Evolutionary conservation across 2,329 filamentous ascomycete species (phyloP).

Genomic region (Neofusicoccum umdonicola): DNA sequence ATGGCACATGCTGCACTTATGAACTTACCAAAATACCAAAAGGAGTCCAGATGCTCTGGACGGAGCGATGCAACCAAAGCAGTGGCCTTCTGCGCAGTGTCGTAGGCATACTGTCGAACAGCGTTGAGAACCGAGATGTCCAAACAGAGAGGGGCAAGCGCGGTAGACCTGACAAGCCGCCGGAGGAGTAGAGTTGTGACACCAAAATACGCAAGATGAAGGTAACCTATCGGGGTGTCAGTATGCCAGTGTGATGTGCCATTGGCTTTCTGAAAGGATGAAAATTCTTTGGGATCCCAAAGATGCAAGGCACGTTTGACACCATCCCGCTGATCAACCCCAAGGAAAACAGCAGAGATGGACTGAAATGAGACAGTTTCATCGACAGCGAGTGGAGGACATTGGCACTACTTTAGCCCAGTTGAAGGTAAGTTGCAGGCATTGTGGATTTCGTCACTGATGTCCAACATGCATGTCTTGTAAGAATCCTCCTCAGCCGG

Average conservation of each 20-base stretch:
- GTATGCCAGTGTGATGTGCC: background rate
- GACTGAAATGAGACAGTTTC: background rate
- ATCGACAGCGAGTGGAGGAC: background rate
- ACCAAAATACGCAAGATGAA: conserved; percentile 19
- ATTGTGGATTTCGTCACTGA: no score
- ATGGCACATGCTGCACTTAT: background rate
- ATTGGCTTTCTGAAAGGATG: background rate
- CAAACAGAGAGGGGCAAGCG: conserved; percentile 20
- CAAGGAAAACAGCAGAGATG: no score
- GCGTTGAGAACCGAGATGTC: conserved; percentile 16
- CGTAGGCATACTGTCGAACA: conserved; percentile 4
- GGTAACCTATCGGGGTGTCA: conserved; percentile 6
- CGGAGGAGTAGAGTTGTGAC: conserved; percentile 19
- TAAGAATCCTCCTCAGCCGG: no score
- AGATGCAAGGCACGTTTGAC: background rate
- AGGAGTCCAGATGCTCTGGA: conserved; percentile 20
- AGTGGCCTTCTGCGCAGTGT: conserved; percentile 18
- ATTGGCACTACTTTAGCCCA: background rate
- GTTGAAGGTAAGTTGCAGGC: background rate
- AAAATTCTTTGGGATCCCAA: background rate
- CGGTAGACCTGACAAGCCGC: conserved; percentile 19
- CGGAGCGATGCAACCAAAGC: conserved; percentile 18
- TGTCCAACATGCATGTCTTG: no score
- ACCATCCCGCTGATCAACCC: no score
- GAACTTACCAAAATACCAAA: conserved; percentile 19